phyloP scores from a whole-genome alignment of 352 stramenopile genomes.

The Phytophthora lateralis region DNA sequence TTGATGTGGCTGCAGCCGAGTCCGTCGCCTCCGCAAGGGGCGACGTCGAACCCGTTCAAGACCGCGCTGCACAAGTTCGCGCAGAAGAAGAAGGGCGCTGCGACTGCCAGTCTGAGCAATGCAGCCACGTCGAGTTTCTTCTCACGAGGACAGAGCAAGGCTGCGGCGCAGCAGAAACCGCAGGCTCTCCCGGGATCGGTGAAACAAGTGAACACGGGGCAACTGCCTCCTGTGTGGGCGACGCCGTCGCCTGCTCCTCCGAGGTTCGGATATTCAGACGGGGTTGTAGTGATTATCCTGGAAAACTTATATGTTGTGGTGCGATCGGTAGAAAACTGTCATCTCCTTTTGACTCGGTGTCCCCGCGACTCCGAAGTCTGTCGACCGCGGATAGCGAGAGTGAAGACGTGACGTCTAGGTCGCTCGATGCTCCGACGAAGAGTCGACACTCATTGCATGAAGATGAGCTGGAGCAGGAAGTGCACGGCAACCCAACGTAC shows the following conservation, averaged over 20 bases:
- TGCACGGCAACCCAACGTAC: slow-evolving; percentile 1
- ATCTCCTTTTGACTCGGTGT: slow-evolving; percentile 27
- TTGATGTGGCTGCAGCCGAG: slow-evolving; percentile 27
- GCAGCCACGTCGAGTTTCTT: slow-evolving; percentile 74
- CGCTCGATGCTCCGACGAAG: slow-evolving; percentile 23
- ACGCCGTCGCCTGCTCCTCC: slow-evolving; percentile 60
- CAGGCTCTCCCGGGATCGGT: slow-evolving; percentile 71
- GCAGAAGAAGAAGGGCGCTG: slow-evolving; percentile 75
- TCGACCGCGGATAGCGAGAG: slow-evolving; percentile 31
- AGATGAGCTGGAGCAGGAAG: slow-evolving; percentile 30
- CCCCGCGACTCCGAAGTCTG: slow-evolving; percentile 25
- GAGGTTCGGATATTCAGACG: slow-evolving; percentile 28
- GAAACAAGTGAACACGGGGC: slow-evolving; percentile 72
- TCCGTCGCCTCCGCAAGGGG: slow-evolving; percentile 25
- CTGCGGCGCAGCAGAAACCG: slow-evolving; percentile 42
- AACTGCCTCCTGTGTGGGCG: slow-evolving; percentile 80
- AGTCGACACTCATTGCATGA: slow-evolving; percentile 30
- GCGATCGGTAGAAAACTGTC: slow-evolving; percentile 41
- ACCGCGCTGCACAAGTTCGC: slow-evolving; percentile 82
- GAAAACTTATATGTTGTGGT: slow-evolving; percentile 1
- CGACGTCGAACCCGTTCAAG: slow-evolving; percentile 74
- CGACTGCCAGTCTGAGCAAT: slow-evolving; percentile 33
- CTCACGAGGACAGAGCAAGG: slow-evolving; percentile 43
- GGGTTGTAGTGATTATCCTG: not conserved
- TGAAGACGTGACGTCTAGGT: slow-evolving; percentile 32